Evolutionary conservation across 2,329 filamentous ascomycete genomes (phyloP), one percentile per base, ranked within the genome.

Genomic region (Ophiosphaerella narmari): DNA sequence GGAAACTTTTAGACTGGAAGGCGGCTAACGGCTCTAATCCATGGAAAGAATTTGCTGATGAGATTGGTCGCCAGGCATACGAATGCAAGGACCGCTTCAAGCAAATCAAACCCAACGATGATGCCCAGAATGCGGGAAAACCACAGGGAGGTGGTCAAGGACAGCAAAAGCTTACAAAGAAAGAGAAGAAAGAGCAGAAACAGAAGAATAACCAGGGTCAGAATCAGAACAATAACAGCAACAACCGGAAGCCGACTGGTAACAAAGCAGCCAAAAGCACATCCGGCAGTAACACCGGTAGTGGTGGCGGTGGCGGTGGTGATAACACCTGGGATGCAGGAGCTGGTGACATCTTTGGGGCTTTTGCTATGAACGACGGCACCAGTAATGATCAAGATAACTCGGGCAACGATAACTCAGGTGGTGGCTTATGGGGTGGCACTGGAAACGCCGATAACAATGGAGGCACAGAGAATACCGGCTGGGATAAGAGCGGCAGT

Each of bases 1-100:
- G 67, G 3, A 72, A 67, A 52, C 48, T 80, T 2, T 53, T 75
- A 14, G 59, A 66, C 6, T 46, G 75, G 58, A 75, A 75, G 51
- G 58, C 39, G 2, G 62, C 62, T 3, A 59, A 62, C 26, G 64
- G 52, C 2, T 48, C 40, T 7, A 21, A 11, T 1, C 4, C 54
- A 1, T 77, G 71, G 74, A 57, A 52, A 2, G 38, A 65, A 0
- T 74, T 77, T 33, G 65, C 52, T 0, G 29, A 54, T 5, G 63
- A 62, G 11, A 16, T 76, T 3, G 65, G 60, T 3, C 74, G 73
- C 37, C 29, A 46, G 1, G 12, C 31, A 2, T 2, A 42, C 0
- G 29, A 55, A 8, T 68, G 60, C 33, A 60, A 46, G 14, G 36
- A 43, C 0, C 63, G 74, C 13, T 77, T 68, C 57, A 68, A 67